Percentiles rank a stretch among this genome's conserved stretches.
These are phyloP conservation scores for Orbilia blumenaviensis DNA, from an alignment of 2,329 filamentous ascomycete species.

Conservation along the genomic window DNA sequence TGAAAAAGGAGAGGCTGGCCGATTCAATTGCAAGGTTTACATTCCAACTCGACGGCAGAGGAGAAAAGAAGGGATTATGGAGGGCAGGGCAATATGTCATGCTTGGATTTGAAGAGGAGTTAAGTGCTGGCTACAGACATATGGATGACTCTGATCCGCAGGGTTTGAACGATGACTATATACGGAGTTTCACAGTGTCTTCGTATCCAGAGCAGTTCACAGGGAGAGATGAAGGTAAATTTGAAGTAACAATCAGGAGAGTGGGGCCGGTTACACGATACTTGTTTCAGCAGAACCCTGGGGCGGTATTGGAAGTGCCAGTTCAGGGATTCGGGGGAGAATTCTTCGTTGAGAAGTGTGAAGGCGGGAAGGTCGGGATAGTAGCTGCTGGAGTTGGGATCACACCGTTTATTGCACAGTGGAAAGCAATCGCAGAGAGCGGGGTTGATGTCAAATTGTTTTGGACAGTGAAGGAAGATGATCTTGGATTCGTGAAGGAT, in stretches of 20 bases:
- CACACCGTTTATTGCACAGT: slow-evolving; percentile 79
- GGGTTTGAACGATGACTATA: slow-evolving; percentile 83
- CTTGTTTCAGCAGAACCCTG: slow-evolving; percentile 69
- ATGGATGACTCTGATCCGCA: slow-evolving; percentile 84
- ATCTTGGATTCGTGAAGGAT: slow-evolving; percentile 72
- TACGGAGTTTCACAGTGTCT: slow-evolving; percentile 84
- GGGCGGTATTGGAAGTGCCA: slow-evolving; percentile 69
- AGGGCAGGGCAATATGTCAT: slow-evolving; percentile 79
- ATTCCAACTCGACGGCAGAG: slow-evolving; percentile 60
- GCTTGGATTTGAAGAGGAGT: slow-evolving; percentile 74
- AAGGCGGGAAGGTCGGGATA: slow-evolving; percentile 67
- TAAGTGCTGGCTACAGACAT: slow-evolving; percentile 79
- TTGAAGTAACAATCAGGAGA: slow-evolving; percentile 77
- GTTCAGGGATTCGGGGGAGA: slow-evolving; percentile 78
- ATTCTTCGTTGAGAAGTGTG: slow-evolving; percentile 63
- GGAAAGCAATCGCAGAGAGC: slow-evolving; percentile 64
- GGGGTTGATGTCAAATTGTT: slow-evolving; percentile 67
- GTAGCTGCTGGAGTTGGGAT: slow-evolving; percentile 83
- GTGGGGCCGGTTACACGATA: slow-evolving; percentile 75
- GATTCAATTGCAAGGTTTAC: slow-evolving; percentile 74
- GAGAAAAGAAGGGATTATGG: slow-evolving; percentile 64
- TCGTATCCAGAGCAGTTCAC: slow-evolving; percentile 65
- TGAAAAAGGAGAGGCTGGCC: slow-evolving; percentile 70
- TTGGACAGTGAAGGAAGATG: slow-evolving; percentile 73
- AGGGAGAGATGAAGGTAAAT: slow-evolving; percentile 62